Percentiles rank a stretch among this genome's conserved stretches.
Evolutionary conservation across 257 asterid genomes (phyloP).

Genomic region (Solanum sejunctum): DNA sequence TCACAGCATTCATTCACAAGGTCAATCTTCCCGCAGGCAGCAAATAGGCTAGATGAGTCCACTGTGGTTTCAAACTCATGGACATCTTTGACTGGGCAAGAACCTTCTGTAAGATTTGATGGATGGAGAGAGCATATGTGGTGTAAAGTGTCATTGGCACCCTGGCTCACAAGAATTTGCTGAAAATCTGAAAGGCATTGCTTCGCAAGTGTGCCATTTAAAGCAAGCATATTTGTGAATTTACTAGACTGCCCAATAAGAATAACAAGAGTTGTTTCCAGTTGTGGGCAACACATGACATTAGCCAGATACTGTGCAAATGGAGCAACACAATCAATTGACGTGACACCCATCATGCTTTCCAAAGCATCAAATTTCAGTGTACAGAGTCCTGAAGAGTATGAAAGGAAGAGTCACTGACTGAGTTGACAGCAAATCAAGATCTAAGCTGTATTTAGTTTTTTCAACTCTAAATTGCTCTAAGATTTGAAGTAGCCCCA

Average conservation of each 20-base stretch:
- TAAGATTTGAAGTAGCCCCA: not conserved
- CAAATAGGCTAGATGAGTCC: constrained; percentile 60
- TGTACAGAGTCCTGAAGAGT: constrained; percentile 54
- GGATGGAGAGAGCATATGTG: constrained; percentile 73
- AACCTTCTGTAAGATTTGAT: constrained; percentile 76
- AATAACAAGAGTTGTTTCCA: constrained; percentile 73
- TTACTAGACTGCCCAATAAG: constrained; percentile 85
- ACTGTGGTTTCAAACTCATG: constrained; percentile 66
- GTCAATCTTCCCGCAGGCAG: constrained; percentile 81
- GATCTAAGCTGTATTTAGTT: not conserved
- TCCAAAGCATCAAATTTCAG: constrained; percentile 61
- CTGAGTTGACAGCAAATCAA: not conserved
- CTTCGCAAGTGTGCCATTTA: constrained; percentile 51
- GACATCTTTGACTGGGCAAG: constrained; percentile 75
- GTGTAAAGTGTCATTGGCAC: constrained; percentile 66
- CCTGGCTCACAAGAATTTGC: constrained; percentile 72
- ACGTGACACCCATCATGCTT: constrained; percentile 57
- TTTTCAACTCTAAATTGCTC: not conserved
- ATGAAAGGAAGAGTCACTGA: not conserved
- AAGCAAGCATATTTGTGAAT: constrained; percentile 47
- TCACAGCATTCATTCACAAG: constrained; percentile 83
- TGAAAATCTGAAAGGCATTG: constrained; percentile 86
- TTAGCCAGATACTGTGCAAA: constrained; percentile 93
- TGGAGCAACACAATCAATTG: constrained; percentile 82
- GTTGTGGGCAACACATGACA: constrained; percentile 94